These are phyloP conservation scores for Polysphondylium violaceum DNA, from an alignment of 78 protist species.

Conservation along the genomic window DNA sequence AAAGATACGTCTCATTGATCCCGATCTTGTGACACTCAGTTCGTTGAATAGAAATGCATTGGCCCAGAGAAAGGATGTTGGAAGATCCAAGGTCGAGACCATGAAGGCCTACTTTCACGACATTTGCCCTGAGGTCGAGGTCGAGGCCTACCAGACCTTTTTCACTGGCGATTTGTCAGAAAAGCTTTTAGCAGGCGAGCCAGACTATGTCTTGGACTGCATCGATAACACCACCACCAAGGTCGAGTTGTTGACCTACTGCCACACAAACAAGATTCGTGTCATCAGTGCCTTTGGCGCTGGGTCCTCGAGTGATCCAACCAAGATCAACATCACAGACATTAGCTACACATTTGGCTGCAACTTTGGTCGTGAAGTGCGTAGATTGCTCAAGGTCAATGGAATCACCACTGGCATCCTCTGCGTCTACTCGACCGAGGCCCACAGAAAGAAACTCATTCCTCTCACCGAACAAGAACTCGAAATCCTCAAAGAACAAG, in stretches of 20 bases:
- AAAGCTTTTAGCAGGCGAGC: conserved; percentile 43
- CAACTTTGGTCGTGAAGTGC: conserved; percentile 28
- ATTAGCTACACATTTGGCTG: conserved; percentile 39
- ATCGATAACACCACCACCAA: conserved; percentile 84
- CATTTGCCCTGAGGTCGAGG: conserved; percentile 66
- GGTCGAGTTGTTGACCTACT: conserved; percentile 72
- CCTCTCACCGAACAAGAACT: conserved; percentile 62
- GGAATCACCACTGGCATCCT: conserved; percentile 60
- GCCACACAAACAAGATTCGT: conserved; percentile 31
- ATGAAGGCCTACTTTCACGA: conserved; percentile 18
- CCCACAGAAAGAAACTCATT: conserved; percentile 22
- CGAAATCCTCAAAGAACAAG: conserved; percentile 20
- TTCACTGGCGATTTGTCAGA: conserved; percentile 56
- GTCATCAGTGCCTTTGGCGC: conserved; percentile 88
- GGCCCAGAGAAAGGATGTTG: conserved; percentile 84
- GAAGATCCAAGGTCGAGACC: conserved; percentile 77
- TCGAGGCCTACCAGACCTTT: conserved; percentile 54
- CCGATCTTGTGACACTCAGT: conserved; percentile 84
- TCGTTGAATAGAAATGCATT: conserved; percentile 86
- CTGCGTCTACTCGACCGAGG: conserved; percentile 50
- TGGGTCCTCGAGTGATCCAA: conserved; percentile 81
- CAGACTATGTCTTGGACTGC: conserved; percentile 83
- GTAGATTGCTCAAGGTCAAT: not conserved
- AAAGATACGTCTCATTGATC: conserved; percentile 81
- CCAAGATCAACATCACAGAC: conserved; percentile 44